Evolutionary conservation across 2,329 filamentous ascomycete species (phyloP), one percentile per base, ranked within the genome.

Genomic region (Leptosphaerulina australis): DNA sequence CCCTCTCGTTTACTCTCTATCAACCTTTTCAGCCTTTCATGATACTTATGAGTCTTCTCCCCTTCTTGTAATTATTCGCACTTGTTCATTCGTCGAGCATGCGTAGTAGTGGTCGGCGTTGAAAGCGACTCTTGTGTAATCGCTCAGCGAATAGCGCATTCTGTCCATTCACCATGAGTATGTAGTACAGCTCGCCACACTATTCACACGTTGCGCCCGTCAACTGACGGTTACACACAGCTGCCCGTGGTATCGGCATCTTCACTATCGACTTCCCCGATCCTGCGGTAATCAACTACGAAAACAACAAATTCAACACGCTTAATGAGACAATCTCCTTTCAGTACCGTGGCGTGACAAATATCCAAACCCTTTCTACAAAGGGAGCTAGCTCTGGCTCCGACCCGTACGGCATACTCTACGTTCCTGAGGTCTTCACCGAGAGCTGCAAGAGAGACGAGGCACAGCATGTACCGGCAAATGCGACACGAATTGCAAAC

Each of bases 401-500:
- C 45, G 77, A 83, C 44, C 84, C 94, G 26, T 82, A 84, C 57
- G 93, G 93, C 54, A 82, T 97, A 12, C 81, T 97, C 49, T 97
- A 94, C 70, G 88, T 96, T 2, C 94, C 93, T 4, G 83, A 86
- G 52, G 79, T 96, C 30, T 69, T 66, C 9, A 69, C 79, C 47
- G 81, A 87, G 55, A 74, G 79, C 0, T 97, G 92, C 75, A 79
- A 79, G 66, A 76, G 83, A 12, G 73, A 82, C 36, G 84, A 87
- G 31, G 79, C 79, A 30, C 72, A 81, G n/a, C 85, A 87, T 60
- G 80, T 97, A 7, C 90, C 91, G 1, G 62, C 71, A 28, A 92
- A 94, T 70, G 90, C 85, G 45, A 96, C 90, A 10, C 84, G 87
- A 12, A 81, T 83, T 60, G 70, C 74, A n/a, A 81, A 94, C 63